A percentile compares a stretch with the other conserved stretches of the same genome.
These are phyloP conservation scores for Geranium incanum DNA, from an alignment of 441 rosid species.

Conservation along the genomic window DNA sequence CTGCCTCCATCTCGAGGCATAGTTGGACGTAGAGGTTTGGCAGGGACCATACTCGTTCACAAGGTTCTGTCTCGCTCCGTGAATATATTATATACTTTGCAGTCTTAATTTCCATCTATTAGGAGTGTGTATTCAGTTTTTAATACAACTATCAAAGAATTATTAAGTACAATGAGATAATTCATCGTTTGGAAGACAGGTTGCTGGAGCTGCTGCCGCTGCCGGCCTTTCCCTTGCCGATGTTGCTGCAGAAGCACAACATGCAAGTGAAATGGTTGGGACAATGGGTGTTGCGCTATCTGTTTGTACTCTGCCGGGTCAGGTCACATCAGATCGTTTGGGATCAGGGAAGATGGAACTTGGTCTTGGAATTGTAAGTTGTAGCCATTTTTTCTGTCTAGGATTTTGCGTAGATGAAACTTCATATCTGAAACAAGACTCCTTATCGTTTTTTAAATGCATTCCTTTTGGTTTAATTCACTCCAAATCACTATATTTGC, in stretches of 20 bases:
- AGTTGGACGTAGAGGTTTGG: constrained; percentile 90
- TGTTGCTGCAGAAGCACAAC: constrained; percentile 80
- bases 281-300: constrained; percentile 97
- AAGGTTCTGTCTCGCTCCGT: constrained; percentile 50
- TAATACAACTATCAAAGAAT: background rate
- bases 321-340: constrained; percentile 79
- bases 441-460: background rate
- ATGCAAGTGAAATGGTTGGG: constrained; percentile 80
- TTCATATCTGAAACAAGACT: constrained; percentile 5
- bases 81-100: background rate
- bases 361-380: constrained; percentile 94
- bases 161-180: constrained; percentile 13
- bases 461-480: background rate
- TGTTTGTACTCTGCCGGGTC: constrained; percentile 93
- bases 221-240: constrained; percentile 72
- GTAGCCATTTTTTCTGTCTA: background rate
- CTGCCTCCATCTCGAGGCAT: constrained; percentile 92
- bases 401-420: background rate
- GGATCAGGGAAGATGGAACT: constrained; percentile 96
- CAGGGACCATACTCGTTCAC: constrained; percentile 83
- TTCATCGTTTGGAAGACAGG: constrained; percentile 36
- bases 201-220: constrained; percentile 98
- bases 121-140: background rate
- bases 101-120: background rate
- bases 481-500: constrained; percentile 6